Percentiles rank a stretch among this genome's conserved stretches.
Conservation (phyloP, 768 basidiomycete species). For the Suillus alpinus region DNA sequence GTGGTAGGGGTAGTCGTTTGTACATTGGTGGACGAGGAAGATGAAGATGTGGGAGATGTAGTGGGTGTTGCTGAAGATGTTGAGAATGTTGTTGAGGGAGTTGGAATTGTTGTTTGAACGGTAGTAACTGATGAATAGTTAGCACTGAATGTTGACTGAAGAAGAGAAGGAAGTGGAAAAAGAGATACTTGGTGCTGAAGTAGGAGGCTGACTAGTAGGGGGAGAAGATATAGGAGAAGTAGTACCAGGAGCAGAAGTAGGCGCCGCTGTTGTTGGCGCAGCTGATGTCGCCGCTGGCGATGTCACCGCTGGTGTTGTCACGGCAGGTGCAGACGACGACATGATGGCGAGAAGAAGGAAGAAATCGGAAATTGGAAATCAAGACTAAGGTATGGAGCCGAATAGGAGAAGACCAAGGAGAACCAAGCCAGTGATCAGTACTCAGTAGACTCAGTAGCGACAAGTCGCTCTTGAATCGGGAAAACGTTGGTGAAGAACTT, state of each 20-base stretch:
- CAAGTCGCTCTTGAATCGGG: too few relatives aligned
- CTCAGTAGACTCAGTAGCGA: too few relatives aligned
- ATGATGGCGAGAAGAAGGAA: slow-evolving; percentile 9
- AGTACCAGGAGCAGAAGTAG: background rate
- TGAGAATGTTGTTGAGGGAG: background rate
- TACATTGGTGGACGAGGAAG: background rate
- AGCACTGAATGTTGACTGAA: background rate
- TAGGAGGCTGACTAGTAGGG: background rate
- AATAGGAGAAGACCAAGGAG: background rate
- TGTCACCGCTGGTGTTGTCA: background rate
- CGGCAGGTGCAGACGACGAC: slow-evolving; percentile 12
- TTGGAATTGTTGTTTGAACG: background rate
- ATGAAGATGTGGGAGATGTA: background rate
- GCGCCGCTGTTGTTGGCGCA: background rate
- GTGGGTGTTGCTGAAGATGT: background rate
- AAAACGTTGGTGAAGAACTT: too few relatives aligned
- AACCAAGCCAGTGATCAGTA: too few relatives aligned
- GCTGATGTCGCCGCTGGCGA: background rate
- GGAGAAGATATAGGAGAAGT: background rate
- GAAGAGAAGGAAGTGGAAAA: background rate
- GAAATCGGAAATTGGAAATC: background rate
- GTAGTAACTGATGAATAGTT: background rate
- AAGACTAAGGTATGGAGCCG: background rate
- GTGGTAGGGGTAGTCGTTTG: background rate
- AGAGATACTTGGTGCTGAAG: background rate